Evolutionary conservation across 2,329 filamentous ascomycete genomes (phyloP), one percentile per base, ranked within the genome.

Genomic region (Xylaria sp.): DNA sequence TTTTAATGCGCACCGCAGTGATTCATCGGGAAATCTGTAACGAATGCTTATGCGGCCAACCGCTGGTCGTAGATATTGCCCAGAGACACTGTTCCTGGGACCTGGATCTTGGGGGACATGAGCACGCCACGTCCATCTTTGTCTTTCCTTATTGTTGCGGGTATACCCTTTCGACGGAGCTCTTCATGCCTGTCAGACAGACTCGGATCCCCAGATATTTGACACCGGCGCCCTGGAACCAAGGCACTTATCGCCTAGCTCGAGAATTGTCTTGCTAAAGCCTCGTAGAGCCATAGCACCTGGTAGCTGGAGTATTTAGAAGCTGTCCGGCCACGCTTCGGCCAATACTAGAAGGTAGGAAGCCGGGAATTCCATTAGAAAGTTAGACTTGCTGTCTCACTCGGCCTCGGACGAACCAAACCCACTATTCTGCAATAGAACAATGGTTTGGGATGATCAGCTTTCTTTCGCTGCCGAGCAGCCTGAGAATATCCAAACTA

Each of bases 101-200:
- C 56, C 49, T 60, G 60, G 54, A 55, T 59, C 7, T 35, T 57
- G 51, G 55, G 33, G 27, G 41, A 57, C 52, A 35, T 57, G 37
- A 46, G 33, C 57, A 58, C 60, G 53, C 56, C 60, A 64, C 25
- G 37, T 29, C 47, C 46, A 47, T 33, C 44, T 54, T 53, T 62
- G 63, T 65, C 63, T 65, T 54, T 63, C 63, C 63, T 19, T 65
- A 63, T 55, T 54, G 38, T 47, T 41, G 43, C 59, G 51, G 51
- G 37, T 54, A 52, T 13, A 23, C 17, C 27, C 11, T 55, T 41
- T 9, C 29, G 37, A 53, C 43, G 33, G 53, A 52, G 29, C 13
- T 43, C 29, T 51, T 54, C 43, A 17, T 33, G 19, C 19, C 52
- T 38, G 55, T 53, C 46, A 53, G 60, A 60, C 57, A 57, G 61